A percentile compares a stretch with the other conserved stretches of the same genome.
Evolutionary conservation across 345 rosid genomes (phyloP).

Genomic region (Salix viminalis): DNA sequence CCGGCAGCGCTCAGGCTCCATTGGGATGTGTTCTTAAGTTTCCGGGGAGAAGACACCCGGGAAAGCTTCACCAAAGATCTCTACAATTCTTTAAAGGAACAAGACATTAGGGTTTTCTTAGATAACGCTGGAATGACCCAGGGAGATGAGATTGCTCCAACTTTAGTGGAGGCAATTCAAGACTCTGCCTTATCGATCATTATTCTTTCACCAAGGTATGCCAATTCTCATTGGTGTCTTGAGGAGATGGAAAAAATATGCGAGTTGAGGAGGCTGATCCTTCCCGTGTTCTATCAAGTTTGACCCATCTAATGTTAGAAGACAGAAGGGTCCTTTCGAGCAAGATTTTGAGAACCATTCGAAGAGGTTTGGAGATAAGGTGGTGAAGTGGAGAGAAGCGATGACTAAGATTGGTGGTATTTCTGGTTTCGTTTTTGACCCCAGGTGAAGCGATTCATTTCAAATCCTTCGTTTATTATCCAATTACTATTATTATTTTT

Average conservation of each 20-base stretch:
- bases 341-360: slow-evolving; percentile 25
- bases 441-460: slow-evolving; percentile 9
- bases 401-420: slow-evolving; percentile 36
- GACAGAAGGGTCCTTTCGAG: slow-evolving; percentile 33
- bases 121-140: slow-evolving; percentile 39
- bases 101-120: slow-evolving; percentile 33
- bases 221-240: slow-evolving; percentile 45
- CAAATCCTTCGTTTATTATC: no score
- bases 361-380: slow-evolving; percentile 17
- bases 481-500: neutral
- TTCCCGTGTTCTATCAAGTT: slow-evolving; percentile 51
- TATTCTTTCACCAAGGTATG: slow-evolving; percentile 37
- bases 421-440: slow-evolving; percentile 18
- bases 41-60: slow-evolving; percentile 56
- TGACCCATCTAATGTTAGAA: slow-evolving; percentile 46
- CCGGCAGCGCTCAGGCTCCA: slow-evolving; percentile 34
- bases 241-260: slow-evolving; percentile 44
- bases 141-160: slow-evolving; percentile 41
- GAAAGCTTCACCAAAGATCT: slow-evolving; percentile 25
- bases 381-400: slow-evolving; percentile 40
- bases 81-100: slow-evolving; percentile 13
- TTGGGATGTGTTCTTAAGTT: slow-evolving; percentile 56
- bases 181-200: slow-evolving; percentile 48
- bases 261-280: slow-evolving; percentile 28
- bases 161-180: slow-evolving; percentile 37